phyloP scores from a whole-genome alignment of 2,329 filamentous ascomycete species.

The Nemania serpens region DNA sequence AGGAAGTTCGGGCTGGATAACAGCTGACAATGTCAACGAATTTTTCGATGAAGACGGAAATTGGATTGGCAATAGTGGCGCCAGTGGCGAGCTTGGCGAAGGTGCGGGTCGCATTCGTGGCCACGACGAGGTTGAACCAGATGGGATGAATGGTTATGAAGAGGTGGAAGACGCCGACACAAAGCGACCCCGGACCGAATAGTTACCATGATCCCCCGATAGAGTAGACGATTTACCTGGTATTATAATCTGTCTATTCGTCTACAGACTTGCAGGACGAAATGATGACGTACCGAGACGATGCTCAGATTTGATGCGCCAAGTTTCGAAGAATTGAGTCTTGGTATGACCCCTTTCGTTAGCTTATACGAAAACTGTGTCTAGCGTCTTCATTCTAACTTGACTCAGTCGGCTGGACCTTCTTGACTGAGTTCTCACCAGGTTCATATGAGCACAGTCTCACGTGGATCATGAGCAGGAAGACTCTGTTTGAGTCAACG shows the following conservation, averaged over 20 bases:
- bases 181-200: slow-evolving; percentile 42
- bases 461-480: neutral
- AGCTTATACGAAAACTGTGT: neutral
- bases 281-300: neutral
- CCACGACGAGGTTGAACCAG: slow-evolving; percentile 58
- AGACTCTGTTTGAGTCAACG: slow-evolving; percentile 10
- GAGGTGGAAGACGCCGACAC: slow-evolving; percentile 44
- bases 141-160: slow-evolving; percentile 50
- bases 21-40: slow-evolving; percentile 85
- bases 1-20: slow-evolving; percentile 83
- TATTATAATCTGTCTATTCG: neutral
- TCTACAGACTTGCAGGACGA: neutral
- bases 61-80: slow-evolving; percentile 62
- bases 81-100: slow-evolving; percentile 61
- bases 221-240: neutral
- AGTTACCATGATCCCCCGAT: slow-evolving; percentile 5
- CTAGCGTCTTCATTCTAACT: slow-evolving; percentile 13
- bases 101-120: slow-evolving; percentile 64
- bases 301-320: neutral
- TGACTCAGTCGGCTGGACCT: neutral
- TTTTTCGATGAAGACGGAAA: slow-evolving; percentile 83
- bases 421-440: neutral
- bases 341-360: slow-evolving; percentile 19
- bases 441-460: neutral
- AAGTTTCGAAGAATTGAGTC: neutral